These are phyloP conservation scores for Calonectria pseudoturangicola DNA, from an alignment of 2,329 filamentous ascomycete species.

Conservation along the genomic window DNA sequence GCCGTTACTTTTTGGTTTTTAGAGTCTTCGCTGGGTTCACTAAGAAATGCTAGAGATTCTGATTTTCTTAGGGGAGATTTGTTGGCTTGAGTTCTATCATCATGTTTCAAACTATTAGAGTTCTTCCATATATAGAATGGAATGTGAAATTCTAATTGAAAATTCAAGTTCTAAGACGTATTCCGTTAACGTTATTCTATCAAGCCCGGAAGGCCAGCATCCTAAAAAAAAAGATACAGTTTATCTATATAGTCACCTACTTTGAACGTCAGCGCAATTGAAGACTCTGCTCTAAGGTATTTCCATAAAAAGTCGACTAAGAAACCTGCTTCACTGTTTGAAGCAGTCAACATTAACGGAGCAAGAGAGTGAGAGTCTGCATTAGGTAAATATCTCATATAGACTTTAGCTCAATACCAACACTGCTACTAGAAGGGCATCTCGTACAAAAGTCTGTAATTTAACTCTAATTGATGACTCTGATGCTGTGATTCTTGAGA, in stretches of 20 bases:
- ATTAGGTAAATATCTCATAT: background rate
- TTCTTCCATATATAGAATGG: constrained; percentile 14
- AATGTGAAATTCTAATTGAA: background rate
- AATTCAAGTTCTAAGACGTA: background rate
- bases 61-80: background rate
- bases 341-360: background rate
- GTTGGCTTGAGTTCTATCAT: background rate
- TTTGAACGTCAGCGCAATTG: background rate
- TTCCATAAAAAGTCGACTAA: background rate
- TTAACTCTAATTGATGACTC: no score
- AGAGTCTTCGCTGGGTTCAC: background rate
- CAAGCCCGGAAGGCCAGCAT: no score
- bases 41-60: background rate
- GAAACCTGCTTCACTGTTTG: background rate
- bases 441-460: background rate
- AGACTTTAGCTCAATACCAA: background rate
- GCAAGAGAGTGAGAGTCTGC: background rate
- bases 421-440: background rate
- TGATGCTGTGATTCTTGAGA: no score
- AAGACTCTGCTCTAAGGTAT: background rate
- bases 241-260: background rate
- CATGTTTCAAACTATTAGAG: background rate
- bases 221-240: no score
- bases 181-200: background rate
- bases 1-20: background rate